Evolutionary conservation across 2,329 filamentous ascomycete species (phyloP).

Genomic region (Penicillium sp.): DNA sequence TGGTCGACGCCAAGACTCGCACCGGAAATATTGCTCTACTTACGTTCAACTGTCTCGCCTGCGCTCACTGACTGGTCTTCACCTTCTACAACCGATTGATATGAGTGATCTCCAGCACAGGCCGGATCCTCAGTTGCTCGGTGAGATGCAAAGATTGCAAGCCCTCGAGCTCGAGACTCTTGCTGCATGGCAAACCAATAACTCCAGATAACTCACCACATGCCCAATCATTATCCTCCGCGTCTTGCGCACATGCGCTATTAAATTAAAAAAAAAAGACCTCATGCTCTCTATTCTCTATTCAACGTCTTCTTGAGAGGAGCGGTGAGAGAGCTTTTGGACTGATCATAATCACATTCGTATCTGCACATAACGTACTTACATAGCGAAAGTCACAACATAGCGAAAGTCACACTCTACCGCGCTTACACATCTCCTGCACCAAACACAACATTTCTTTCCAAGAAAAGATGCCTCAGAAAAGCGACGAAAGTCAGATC

Average conservation of each 20-base stretch:
- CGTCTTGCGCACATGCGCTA: not conserved
- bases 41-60: constrained; percentile 4
- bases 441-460: not conserved
- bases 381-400: not conserved
- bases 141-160: not conserved
- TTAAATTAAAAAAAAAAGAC: too few relatives aligned
- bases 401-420: not conserved
- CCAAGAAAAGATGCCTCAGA: not conserved
- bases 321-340: too few relatives aligned
- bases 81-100: constrained; percentile 3
- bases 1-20: constrained; percentile 4
- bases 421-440: not conserved
- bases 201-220: too few relatives aligned
- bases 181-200: not conserved
- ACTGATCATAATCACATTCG: too few relatives aligned
- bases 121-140: not conserved
- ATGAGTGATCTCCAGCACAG: not conserved
- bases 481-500: not conserved
- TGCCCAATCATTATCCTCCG: too few relatives aligned
- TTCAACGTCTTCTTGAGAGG: too few relatives aligned
- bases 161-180: not conserved
- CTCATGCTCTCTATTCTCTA: too few relatives aligned
- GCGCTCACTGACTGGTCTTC: constrained; percentile 1
- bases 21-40: constrained; percentile 4
- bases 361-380: not conserved